Evolutionary conservation across 805 yeast genomes (phyloP).

Genomic region (Myxozyma neglecta): DNA sequence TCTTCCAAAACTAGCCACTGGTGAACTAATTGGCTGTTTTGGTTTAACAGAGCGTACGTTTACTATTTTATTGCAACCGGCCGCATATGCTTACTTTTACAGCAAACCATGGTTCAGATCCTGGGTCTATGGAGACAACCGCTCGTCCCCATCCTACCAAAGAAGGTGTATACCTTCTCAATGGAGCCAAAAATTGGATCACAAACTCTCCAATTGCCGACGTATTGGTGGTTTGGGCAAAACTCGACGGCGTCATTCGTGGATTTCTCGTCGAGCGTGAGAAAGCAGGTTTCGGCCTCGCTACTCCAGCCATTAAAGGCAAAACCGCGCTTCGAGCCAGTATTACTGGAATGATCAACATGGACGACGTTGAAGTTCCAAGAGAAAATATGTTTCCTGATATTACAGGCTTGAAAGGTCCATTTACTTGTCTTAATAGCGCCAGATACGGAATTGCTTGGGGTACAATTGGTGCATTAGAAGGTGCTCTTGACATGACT

Average conservation of each 20-base stretch:
- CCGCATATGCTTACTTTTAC: neutral
- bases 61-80: neutral
- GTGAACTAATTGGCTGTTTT: constrained; percentile 56
- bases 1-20: constrained; percentile 44
- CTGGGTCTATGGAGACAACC: constrained; percentile 57
- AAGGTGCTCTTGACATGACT: constrained; percentile 43
- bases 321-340: constrained; percentile 46
- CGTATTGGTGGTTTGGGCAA: constrained; percentile 47
- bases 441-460: constrained; percentile 49
- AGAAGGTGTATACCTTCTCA: constrained; percentile 44
- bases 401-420: constrained; percentile 47
- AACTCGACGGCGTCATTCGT: constrained; percentile 46
- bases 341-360: constrained; percentile 47
- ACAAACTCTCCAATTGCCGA: constrained; percentile 51
- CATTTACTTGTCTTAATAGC: constrained; percentile 47
- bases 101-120: constrained; percentile 62
- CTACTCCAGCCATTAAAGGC: constrained; percentile 45
- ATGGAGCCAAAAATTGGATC: constrained; percentile 49
- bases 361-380: constrained; percentile 49
- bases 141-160: constrained; percentile 49
- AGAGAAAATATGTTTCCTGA: constrained; percentile 45
- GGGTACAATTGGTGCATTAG: constrained; percentile 49
- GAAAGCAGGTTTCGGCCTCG: constrained; percentile 38
- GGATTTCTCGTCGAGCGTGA: constrained; percentile 47
- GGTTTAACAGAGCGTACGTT: constrained; percentile 56